Evolutionary conservation across 257 asterid genomes (phyloP).

Genomic region (Fraxinus anomala): DNA sequence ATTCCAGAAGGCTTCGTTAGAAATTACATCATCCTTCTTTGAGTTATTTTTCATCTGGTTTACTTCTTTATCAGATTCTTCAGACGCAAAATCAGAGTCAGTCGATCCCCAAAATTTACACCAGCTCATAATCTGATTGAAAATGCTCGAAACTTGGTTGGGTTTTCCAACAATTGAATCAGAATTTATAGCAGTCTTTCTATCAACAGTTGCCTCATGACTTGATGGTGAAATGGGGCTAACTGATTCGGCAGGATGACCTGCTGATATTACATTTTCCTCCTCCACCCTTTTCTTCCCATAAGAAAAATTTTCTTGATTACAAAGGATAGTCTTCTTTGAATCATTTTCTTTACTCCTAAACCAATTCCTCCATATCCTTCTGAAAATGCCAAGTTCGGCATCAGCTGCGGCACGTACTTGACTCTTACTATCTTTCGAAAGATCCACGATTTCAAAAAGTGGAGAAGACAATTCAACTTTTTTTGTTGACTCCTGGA

Average conservation of each 20-base stretch:
- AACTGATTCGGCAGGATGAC: constrained; percentile 27
- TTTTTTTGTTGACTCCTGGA: constrained; percentile 34
- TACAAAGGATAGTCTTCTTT: constrained; percentile 14
- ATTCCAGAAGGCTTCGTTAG: constrained; percentile 65
- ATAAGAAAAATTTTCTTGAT: constrained; percentile 18
- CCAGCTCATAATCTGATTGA: constrained; percentile 36
- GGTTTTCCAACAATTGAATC: constrained; percentile 31
- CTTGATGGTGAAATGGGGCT: constrained; percentile 44
- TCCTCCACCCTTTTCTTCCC: constrained; percentile 30
- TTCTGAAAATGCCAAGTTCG: constrained; percentile 47
- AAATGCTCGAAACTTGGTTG: constrained; percentile 31
- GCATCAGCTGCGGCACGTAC: constrained; percentile 28
- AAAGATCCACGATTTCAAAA: constrained; percentile 32
- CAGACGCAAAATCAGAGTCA: constrained; percentile 28
- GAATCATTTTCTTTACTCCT: constrained; percentile 36
- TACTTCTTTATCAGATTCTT: constrained; percentile 30
- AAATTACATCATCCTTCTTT: constrained; percentile 40
- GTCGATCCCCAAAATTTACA: constrained; percentile 46
- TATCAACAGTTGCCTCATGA: constrained; percentile 33
- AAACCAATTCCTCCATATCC: constrained; percentile 57
- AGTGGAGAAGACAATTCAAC: constrained; percentile 37
- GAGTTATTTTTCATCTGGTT: constrained; percentile 27
- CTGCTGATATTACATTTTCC: constrained; percentile 25
- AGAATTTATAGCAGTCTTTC: constrained; percentile 21
- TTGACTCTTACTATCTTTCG: constrained; percentile 32